These are phyloP conservation scores for Babesia ovata DNA, from an alignment of 169 alveolate genomes.

Conservation along the genomic window DNA sequence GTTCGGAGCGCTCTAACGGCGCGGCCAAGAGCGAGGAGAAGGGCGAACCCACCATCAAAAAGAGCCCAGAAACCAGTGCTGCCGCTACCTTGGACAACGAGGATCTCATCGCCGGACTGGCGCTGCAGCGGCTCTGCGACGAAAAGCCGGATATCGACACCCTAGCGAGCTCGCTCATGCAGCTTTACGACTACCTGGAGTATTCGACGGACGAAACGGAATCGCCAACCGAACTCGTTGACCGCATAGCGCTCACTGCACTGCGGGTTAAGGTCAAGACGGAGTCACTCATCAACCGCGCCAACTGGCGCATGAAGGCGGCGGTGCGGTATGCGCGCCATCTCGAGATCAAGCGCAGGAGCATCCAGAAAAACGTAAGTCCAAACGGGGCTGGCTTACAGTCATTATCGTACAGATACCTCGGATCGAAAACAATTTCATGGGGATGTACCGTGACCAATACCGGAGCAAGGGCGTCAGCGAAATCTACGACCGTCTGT, in stretches of 20 bases:
- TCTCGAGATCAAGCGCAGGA: conserved; percentile 21
- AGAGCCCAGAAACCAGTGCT: conserved; percentile 12
- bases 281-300: conserved; percentile 21
- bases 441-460: not conserved
- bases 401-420: conserved; percentile 33
- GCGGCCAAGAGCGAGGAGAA: not conserved
- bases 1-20: not conserved
- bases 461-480: conserved; percentile 36
- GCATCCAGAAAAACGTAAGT: conserved; percentile 48
- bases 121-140: conserved; percentile 66
- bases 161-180: conserved; percentile 51
- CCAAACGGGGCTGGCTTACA: not conserved
- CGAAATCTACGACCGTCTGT: conserved; percentile 56
- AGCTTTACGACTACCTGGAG: conserved; percentile 36
- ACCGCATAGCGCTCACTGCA: conserved; percentile 27
- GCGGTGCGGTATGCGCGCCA: conserved; percentile 16
- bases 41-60: conserved; percentile 15
- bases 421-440: conserved; percentile 38
- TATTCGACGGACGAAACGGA: not conserved
- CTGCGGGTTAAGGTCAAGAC: conserved; percentile 51
- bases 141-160: conserved; percentile 67
- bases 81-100: conserved; percentile 23
- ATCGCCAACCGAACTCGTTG: conserved; percentile 7
- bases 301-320: conserved; percentile 22
- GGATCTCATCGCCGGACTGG: conserved; percentile 49